phyloP scores from a whole-genome alignment of 345 rosid genomes.

The Adansonia digitata region DNA sequence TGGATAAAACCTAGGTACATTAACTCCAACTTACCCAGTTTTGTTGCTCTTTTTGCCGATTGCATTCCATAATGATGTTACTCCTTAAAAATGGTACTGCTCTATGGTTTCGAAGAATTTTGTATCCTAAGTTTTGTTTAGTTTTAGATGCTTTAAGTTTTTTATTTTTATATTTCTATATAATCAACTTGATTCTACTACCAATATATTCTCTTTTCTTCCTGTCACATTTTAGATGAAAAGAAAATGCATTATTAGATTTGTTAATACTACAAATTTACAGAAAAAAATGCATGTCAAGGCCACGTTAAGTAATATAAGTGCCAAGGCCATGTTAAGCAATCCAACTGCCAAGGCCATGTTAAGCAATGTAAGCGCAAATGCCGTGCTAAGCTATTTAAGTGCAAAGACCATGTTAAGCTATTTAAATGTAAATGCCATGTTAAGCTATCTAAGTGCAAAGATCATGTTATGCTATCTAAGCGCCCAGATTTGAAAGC shows the following conservation, averaged over 20 bases:
- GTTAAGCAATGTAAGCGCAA: background rate
- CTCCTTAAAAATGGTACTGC: background rate
- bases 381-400: background rate
- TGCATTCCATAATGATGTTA: background rate
- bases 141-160: background rate
- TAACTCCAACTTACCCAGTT: background rate
- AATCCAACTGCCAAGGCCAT: background rate
- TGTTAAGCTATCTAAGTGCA: too few species aligned
- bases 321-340: background rate
- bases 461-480: too few species aligned
- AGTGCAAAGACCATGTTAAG: background rate
- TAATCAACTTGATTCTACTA: background rate
- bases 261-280: background rate
- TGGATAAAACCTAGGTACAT: background rate
- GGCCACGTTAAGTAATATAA: background rate
- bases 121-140: background rate
- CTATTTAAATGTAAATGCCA: too few species aligned
- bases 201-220: background rate
- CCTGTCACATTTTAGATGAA: background rate
- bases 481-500: constrained; percentile 18
- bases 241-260: background rate
- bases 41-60: background rate
- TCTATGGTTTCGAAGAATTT: background rate
- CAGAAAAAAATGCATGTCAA: constrained; percentile 6
- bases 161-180: background rate